Evolutionary conservation across 345 rosid species (phyloP), one percentile per base, ranked within the genome.

Genomic region (Fremontodendron californicum): DNA sequence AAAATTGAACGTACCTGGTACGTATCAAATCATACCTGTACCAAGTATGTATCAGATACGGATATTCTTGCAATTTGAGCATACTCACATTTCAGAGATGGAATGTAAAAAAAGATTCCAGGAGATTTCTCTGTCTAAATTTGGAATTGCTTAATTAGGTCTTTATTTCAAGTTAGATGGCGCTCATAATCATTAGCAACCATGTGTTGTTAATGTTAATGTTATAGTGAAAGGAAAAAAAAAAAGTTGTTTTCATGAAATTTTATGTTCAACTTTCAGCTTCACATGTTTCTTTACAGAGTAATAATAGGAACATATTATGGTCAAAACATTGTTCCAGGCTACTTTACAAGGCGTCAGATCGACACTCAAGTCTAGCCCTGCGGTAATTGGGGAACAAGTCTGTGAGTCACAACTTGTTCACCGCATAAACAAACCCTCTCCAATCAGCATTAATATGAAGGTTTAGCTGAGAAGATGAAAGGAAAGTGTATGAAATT

Each of bases 381-480:
- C 7, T 31, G 65, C 15, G 13, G 70, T 64, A 64, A 64, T 64
- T 37, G 46, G 46, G 70, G 37, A n/a, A 64, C 27, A 64, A 13
- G 37, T 37, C 27, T 23, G 51, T 66, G 71, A 40, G 51, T 66
- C 51, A 66, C 71, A 66, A 40, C 71, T 51, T 51, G 57, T 40
- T 66, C 49, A 40, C 31, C 71, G 21, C 45, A n/a, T 3, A 16
- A 5, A 60, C 6, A n/a, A 6, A 31, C 19, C 13, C n/a, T 61
- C 15, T 61, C 54, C 18, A 48, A 48, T 48, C 40, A 27, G 13
- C 45, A 35, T 18, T 18, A 16, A 29, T 63, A 63, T 35, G 68
- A 12, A 61, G 54, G 19, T 15, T 48, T 48, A 48, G n/a, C n/a
- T 15, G 61, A 21, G 11, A 21, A 9, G 61, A 55, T 55, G n/a